Percentiles rank a stretch among this genome's conserved stretches.
Evolutionary conservation across 2,329 filamentous ascomycete genomes (phyloP).

Genomic region (Nothophoma quercina): DNA sequence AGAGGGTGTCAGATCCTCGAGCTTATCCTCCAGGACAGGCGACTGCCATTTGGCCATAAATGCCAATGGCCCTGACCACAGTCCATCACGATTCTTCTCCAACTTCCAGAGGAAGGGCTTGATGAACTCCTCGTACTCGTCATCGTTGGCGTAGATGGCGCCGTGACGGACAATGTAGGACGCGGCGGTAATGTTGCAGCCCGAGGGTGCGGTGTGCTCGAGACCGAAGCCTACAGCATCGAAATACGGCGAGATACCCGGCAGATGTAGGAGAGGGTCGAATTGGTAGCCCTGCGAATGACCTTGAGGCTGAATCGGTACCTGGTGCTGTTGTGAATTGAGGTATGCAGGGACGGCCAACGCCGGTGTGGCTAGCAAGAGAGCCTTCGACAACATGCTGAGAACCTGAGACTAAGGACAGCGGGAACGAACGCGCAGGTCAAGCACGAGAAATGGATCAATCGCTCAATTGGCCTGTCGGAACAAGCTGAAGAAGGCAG

Average conservation of each 20-base stretch:
- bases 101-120: conserved; percentile 63
- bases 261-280: conserved; percentile 58
- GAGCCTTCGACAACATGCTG: conserved; percentile 20
- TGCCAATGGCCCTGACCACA: conserved; percentile 58
- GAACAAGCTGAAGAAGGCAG: conserved; percentile 5
- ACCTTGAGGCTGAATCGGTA: conserved; percentile 31
- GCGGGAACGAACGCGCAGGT: too few species aligned
- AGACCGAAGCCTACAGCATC: conserved; percentile 57
- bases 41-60: conserved; percentile 66
- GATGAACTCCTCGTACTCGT: conserved; percentile 59
- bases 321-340: conserved; percentile 18
- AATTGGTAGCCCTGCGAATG: conserved; percentile 52
- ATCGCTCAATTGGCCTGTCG: conserved; percentile 8
- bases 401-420: too few species aligned
- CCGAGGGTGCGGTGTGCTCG: conserved; percentile 56
- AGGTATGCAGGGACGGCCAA: conserved; percentile 29
- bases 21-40: conserved; percentile 63
- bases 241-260: conserved; percentile 60
- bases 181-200: conserved; percentile 58
- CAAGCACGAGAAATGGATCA: neutral
- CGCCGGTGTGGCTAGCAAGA: conserved; percentile 30
- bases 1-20: conserved; percentile 42
- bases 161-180: conserved; percentile 60
- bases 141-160: conserved; percentile 60
- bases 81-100: conserved; percentile 62